phyloP scores from a whole-genome alignment of 805 yeast species.

The Candida anglica region DNA sequence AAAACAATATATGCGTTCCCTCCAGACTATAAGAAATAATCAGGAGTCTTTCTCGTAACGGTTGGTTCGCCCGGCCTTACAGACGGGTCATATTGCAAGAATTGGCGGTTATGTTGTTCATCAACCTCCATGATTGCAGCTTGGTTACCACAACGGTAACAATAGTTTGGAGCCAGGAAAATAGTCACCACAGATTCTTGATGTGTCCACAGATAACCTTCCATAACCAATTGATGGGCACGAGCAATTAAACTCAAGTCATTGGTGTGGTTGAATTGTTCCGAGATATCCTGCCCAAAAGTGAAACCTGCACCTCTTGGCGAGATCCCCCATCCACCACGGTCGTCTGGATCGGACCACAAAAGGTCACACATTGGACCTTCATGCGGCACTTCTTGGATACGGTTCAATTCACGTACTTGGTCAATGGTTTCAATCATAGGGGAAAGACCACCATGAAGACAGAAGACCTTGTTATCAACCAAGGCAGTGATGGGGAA shows the following conservation, averaged over 20 bases:
- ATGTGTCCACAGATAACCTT: constrained; percentile 93
- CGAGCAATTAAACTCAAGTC: constrained; percentile 82
- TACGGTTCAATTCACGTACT: constrained; percentile 83
- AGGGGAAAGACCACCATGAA: constrained; percentile 94
- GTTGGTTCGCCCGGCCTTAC: constrained; percentile 98
- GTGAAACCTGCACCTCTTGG: constrained; percentile 99
- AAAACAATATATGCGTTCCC: too few relatives aligned
- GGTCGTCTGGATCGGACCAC: constrained; percentile 97
- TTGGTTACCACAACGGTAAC: constrained; percentile 97
- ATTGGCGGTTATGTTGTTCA: constrained; percentile 86
- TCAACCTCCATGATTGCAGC: constrained; percentile 98
- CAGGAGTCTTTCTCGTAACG: constrained; percentile 95
- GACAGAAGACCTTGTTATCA: constrained; percentile 84
- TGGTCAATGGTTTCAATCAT: constrained; percentile 92
- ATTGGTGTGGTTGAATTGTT: constrained; percentile 89
- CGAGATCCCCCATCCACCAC: constrained; percentile 97
- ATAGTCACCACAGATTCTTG: constrained; percentile 92
- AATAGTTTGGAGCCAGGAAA: constrained; percentile 92
- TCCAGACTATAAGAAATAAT: constrained; percentile 74
- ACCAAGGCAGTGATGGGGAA: constrained; percentile 92
- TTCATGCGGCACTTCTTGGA: constrained; percentile 96
- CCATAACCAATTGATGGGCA: constrained; percentile 98
- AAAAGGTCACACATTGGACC: constrained; percentile 96
- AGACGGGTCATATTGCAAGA: constrained; percentile 92
- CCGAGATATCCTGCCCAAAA: constrained; percentile 93